A percentile compares a stretch with the other conserved stretches of the same genome.
Conservation (phyloP, 2,329 filamentous ascomycete genomes). For the Sclerotinia subarctica region DNA sequence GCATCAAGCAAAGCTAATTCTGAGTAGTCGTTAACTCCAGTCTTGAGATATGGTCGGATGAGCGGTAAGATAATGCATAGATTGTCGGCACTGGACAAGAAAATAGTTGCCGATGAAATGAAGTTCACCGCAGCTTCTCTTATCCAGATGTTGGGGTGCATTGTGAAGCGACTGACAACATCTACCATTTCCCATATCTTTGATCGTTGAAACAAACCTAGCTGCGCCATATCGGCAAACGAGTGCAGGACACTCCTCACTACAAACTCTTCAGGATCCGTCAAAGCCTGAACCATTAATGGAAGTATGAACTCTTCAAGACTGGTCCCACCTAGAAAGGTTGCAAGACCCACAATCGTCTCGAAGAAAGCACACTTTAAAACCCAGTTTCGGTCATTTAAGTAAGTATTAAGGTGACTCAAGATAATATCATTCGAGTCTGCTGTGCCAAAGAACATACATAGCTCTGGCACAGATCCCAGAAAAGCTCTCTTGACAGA, state of each 20-base stretch:
- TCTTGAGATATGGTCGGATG: constrained; percentile 77
- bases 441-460: constrained; percentile 90
- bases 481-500: constrained; percentile 88
- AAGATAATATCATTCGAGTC: constrained; percentile 94
- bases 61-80: constrained; percentile 81
- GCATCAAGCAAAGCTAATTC: constrained; percentile 75
- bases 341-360: constrained; percentile 86
- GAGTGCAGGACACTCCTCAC: constrained; percentile 88
- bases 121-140: constrained; percentile 86
- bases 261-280: constrained; percentile 90
- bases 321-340: constrained; percentile 83
- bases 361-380: constrained; percentile 96
- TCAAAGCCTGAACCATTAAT: constrained; percentile 90
- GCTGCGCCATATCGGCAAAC: constrained; percentile 78
- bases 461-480: constrained; percentile 85
- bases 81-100: constrained; percentile 74
- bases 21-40: constrained; percentile 64
- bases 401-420: constrained; percentile 92
- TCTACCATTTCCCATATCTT: constrained; percentile 87
- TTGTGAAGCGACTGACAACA: constrained; percentile 76
- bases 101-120: constrained; percentile 70
- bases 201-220: constrained; percentile 80
- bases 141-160: constrained; percentile 96
- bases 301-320: constrained; percentile 94
- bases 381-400: constrained; percentile 96